Percentiles rank a stretch among this genome's conserved stretches.
phyloP scores from a whole-genome alignment of 2,329 filamentous ascomycete genomes.

The Calonectria fujianensis region DNA sequence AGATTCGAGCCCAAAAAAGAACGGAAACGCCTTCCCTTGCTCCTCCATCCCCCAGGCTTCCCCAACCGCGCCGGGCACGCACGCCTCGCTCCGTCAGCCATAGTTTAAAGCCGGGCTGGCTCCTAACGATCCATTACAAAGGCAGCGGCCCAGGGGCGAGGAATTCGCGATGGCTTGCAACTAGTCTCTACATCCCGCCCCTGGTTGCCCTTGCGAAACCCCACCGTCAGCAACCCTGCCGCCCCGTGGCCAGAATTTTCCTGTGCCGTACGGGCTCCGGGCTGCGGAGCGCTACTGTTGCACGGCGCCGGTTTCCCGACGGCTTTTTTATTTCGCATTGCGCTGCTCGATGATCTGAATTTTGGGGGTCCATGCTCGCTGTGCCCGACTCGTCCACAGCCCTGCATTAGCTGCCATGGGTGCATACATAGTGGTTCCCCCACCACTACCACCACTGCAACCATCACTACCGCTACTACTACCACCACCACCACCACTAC shows the following conservation, averaged over 20 bases:
- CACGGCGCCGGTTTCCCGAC: background rate
- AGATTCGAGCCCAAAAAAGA: conserved; percentile 16
- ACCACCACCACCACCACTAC: background rate
- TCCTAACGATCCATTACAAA: background rate
- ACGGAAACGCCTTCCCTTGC: background rate
- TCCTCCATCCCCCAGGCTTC: background rate
- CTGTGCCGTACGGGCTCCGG: background rate
- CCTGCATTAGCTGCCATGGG: background rate
- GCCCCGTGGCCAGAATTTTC: conserved; percentile 3
- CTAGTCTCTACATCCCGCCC: conserved; percentile 11
- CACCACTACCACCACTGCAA: background rate
- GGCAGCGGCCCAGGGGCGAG: conserved; percentile 1
- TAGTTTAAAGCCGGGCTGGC: conserved; percentile 8
- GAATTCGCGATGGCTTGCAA: conserved; percentile 3
- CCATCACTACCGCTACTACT: background rate
- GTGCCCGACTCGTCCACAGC: background rate
- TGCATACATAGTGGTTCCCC: background rate
- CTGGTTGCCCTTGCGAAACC: conserved; percentile 16
- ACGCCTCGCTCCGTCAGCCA: conserved; percentile 20
- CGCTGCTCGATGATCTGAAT: conserved; percentile 10
- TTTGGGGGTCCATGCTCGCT: background rate
- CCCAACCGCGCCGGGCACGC: conserved; percentile 4
- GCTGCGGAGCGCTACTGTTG: background rate
- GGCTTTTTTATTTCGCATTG: background rate
- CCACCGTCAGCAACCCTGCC: conserved; percentile 11